Evolutionary conservation across 371 early-diverging fungal species (phyloP), one percentile per base, ranked within the genome.

Genomic region (Mortierella sp.): DNA sequence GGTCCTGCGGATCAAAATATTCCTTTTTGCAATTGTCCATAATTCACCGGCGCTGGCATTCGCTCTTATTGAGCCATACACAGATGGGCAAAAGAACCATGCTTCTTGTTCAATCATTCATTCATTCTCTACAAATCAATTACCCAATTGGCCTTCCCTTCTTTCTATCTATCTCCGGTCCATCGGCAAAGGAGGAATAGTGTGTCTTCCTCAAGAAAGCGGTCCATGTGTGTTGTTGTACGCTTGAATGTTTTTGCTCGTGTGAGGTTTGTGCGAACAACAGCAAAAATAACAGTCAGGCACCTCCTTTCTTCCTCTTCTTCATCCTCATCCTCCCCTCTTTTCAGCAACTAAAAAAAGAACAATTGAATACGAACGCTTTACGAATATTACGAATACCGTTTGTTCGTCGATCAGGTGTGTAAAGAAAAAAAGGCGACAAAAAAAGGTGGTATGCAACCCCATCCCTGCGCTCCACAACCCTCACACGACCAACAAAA

Each of bases 391-490:
- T 55, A 10, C n/a, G 9, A 59, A 31, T 59, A 2, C 59, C 59
- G 59, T 34, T 64, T 9, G 37, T 64, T 64, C 9, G 64, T 64
- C 64, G 64, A 37, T 64, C 64, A 37, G 37, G 64, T 37, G n/a
- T n/a, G n/a, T n/a, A n/a, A n/a, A n/a, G 64, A 64, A 21, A 31
- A 59, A 31, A 31, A 59, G 16, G 31, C 28, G 31, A 59, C 34
- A 21, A 2, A 37, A 31, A 26, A 64, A 61, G 5, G 64, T 21
- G 37, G 64, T 19, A 21, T 64, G 64, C 64, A 64, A 5, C 37
- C 37, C 19, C 28, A 59, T 8, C 19, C 64, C 64, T 64, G 64
- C 37, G 37, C 64, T 64, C 64, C 64, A 64, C 64, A 64, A 59
- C 21, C 21, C 64, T 64, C 64, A 64, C 64, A 64, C 64, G 64